phyloP scores from a whole-genome alignment of 305 asterid genomes.

The Galium porrigens region DNA sequence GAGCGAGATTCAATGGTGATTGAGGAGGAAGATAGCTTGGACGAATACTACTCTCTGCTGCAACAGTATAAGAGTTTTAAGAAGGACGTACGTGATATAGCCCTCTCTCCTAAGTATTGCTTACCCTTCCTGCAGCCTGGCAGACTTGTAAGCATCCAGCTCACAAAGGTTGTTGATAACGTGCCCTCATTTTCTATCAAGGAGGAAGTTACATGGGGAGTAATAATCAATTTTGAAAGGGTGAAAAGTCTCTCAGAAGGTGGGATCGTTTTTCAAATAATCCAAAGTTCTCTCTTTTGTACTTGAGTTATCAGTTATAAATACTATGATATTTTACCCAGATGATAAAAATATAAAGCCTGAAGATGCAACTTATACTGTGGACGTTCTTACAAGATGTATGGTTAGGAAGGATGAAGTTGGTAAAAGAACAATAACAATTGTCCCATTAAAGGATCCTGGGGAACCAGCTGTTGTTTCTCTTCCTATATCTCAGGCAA shows the following conservation, averaged over 20 bases:
- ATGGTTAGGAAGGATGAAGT: constrained; percentile 50
- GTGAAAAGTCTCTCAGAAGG: constrained; percentile 68
- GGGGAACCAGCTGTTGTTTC: constrained; percentile 85
- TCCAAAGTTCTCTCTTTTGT: constrained; percentile 7
- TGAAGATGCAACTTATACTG: constrained; percentile 66
- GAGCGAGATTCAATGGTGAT: constrained; percentile 80
- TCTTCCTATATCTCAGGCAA: constrained; percentile 72
- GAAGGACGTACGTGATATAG: constrained; percentile 48
- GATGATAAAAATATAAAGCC: constrained; percentile 65
- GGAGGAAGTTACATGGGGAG: constrained; percentile 81
- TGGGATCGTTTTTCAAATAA: constrained; percentile 22
- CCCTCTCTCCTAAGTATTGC: constrained; percentile 62
- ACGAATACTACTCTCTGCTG: constrained; percentile 66
- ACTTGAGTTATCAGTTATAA: constrained; percentile 11
- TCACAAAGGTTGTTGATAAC: constrained; percentile 40
- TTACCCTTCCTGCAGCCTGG: constrained; percentile 94
- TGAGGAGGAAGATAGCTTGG: constrained; percentile 83
- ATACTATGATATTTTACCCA: constrained; percentile 21
- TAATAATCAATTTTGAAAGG: constrained; percentile 70
- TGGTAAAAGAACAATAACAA: constrained; percentile 40
- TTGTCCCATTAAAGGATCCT: constrained; percentile 55
- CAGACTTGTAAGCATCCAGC: constrained; percentile 61
- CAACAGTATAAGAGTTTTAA: constrained; percentile 63
- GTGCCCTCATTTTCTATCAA: constrained; percentile 48
- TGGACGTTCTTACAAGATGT: constrained; percentile 81